Evolutionary conservation across 441 rosid species (phyloP), one percentile per base, ranked within the genome.

Genomic region (Gossypium davidsonii): DNA sequence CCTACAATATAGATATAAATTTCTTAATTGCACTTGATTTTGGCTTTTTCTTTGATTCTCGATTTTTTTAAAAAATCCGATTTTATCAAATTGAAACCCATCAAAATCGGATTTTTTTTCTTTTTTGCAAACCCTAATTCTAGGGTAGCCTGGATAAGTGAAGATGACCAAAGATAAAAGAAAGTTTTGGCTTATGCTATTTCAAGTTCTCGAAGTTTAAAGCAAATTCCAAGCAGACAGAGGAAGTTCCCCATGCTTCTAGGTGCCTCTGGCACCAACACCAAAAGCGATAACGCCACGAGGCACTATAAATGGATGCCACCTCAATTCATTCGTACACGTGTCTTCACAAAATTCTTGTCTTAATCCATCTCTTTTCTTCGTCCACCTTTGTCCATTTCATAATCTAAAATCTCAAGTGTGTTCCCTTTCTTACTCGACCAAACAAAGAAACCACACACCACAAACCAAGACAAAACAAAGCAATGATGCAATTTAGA

Each of bases 401-500:
- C 14, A 28, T 17, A 7, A 25, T 9, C 25, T 7, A 7, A 23
- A 31, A 37, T 37, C 42, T 6, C 42, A 37, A 37, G 42, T 4
- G 4, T 10, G 11, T 34, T n/a, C 28, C 8, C 8, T 3, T 52
- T 6, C 20, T 12, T 63, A n/a, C n/a, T 5, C 48, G 11, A 57
- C 3, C 48, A 9, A 12, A 1, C 31, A 3, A 4, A 8, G 6
- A 10, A 46, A 52, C 4, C 56, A 26, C 44, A 72, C 12, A 39
- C 55, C 44, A 17, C 65, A 4, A 3, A 7, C 15, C 10, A 34
- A 34, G 15, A 48, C 48, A 49, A 23, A 60, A 74, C 48, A 58
- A 39, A 18, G 31, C 18, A 64, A 84, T 67, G 76, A 81, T 76
- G 85, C 92, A 77, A 59, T 87, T 85, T 15, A 79, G 86, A 63